Evolutionary conservation across 2,329 filamentous ascomycete genomes (phyloP).

Genomic region (Scytalidium sp.): DNA sequence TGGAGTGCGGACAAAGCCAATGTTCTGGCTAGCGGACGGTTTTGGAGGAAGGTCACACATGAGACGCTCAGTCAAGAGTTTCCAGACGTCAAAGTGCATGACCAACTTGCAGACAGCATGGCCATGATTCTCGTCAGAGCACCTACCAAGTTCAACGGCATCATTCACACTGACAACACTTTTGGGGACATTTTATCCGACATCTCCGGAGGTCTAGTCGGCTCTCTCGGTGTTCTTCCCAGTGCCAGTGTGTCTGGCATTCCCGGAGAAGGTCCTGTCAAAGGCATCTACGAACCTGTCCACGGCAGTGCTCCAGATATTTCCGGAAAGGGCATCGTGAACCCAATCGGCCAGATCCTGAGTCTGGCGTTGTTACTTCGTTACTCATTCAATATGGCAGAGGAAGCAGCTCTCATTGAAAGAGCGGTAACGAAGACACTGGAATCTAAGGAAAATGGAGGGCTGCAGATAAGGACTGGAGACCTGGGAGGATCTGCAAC

Average conservation of each 20-base stretch:
- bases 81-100: neutral
- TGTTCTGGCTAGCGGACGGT: slow-evolving; percentile 1
- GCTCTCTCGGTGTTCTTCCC: slow-evolving; percentile 2
- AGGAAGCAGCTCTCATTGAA: slow-evolving; percentile 1
- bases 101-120: neutral
- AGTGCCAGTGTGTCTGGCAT: slow-evolving; percentile 3
- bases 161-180: slow-evolving; percentile 1
- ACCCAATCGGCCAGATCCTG: slow-evolving; percentile 55
- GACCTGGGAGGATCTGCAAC: slow-evolving; percentile 2
- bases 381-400: slow-evolving; percentile 1
- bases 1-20: slow-evolving; percentile 3
- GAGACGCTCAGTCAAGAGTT: slow-evolving; percentile 1
- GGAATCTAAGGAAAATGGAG: neutral
- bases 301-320: slow-evolving; percentile 56
- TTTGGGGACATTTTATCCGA: slow-evolving; percentile 4
- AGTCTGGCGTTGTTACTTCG: slow-evolving; percentile 52
- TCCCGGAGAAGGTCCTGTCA: slow-evolving; percentile 32
- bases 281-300: slow-evolving; percentile 57
- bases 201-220: neutral
- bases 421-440: slow-evolving; percentile 1
- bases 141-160: slow-evolving; percentile 1
- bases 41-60: slow-evolving; percentile 1
- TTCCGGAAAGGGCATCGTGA: slow-evolving; percentile 50
- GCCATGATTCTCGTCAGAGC: slow-evolving; percentile 1
- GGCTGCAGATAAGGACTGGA: slow-evolving; percentile 48